Conservation (phyloP, 208 protist genomes). For the Novymonas esmeraldas region DNA sequence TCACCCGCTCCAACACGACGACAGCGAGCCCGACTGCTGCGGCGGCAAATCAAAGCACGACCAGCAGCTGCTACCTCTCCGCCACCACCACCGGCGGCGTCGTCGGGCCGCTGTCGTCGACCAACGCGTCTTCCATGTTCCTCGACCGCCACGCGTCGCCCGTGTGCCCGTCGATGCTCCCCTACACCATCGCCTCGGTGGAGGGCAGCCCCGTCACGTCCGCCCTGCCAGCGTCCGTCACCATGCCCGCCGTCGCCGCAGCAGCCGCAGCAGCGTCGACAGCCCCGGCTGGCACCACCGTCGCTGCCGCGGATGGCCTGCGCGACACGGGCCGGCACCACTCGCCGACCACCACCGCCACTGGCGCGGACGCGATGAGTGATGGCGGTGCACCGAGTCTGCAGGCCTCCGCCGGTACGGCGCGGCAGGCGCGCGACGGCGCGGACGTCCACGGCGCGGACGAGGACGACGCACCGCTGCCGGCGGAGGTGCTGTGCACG, state of each 20-base stretch:
- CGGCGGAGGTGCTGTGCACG: conserved; percentile 38
- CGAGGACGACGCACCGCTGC: conserved; percentile 9
- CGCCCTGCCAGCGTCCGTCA: not conserved
- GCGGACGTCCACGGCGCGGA: too few relatives aligned
- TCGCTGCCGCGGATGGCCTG: not conserved
- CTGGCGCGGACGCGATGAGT: not conserved
- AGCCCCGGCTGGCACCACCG: too few relatives aligned
- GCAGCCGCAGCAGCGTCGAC: too few relatives aligned
- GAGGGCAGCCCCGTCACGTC: not conserved
- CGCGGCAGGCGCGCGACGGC: not conserved
- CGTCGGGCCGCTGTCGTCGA: not conserved
- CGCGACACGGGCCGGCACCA: not conserved
- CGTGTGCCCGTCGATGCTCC: conserved; percentile 33
- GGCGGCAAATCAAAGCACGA: not conserved
- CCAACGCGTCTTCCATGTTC: not conserved
- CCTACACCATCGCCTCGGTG: conserved; percentile 11
- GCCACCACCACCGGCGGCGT: not conserved
- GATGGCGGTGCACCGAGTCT: not conserved
- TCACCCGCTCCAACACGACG: not conserved
- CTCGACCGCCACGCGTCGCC: not conserved
- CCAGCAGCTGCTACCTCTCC: not conserved
- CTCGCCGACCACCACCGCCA: not conserved
- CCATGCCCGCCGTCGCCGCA: too few relatives aligned
- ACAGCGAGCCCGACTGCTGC: not conserved
- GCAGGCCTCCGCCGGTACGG: conserved; percentile 8